Evolutionary conservation across 345 rosid genomes (phyloP).

Genomic region (Hevea brasiliensis): DNA sequence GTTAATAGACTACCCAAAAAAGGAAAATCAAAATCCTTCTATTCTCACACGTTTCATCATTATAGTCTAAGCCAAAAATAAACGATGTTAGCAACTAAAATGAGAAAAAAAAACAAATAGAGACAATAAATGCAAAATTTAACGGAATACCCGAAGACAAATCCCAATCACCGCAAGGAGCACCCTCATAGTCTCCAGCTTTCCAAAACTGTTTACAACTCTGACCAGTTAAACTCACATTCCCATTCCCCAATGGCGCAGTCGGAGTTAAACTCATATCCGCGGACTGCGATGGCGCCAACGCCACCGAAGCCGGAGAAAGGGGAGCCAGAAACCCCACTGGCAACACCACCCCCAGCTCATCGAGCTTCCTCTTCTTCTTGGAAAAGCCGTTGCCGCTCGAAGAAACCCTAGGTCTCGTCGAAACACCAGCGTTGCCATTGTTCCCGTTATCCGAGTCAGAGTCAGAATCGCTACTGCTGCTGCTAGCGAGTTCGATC

Average conservation of each 20-base stretch:
- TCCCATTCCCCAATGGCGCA: background rate
- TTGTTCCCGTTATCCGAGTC: slow-evolving; percentile 35
- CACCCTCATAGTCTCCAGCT: slow-evolving; percentile 83
- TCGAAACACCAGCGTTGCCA: slow-evolving; percentile 17
- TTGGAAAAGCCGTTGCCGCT: slow-evolving; percentile 18
- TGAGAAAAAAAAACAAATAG: background rate
- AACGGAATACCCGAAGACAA: slow-evolving; percentile 43
- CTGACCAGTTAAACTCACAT: slow-evolving; percentile 11
- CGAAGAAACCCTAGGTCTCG: slow-evolving; percentile 30
- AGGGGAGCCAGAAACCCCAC: slow-evolving; percentile 53
- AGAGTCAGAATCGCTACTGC: slow-evolving; percentile 49
- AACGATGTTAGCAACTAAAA: no score
- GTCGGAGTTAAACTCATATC: no score
- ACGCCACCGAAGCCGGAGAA: slow-evolving; percentile 5
- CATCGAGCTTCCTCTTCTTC: slow-evolving; percentile 30
- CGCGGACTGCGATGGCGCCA: background rate
- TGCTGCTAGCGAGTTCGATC: slow-evolving; percentile 49
- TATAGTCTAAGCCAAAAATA: background rate
- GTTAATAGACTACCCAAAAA: background rate
- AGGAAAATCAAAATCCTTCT: background rate
- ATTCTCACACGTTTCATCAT: background rate
- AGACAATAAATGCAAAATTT: background rate
- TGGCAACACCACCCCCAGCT: slow-evolving; percentile 38
- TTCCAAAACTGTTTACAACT: slow-evolving; percentile 83
- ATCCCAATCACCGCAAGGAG: slow-evolving; percentile 46